Evolutionary conservation across 257 asterid species (phyloP), one percentile per base, ranked within the genome.

Genomic region (Jaltomata sinuosa): DNA sequence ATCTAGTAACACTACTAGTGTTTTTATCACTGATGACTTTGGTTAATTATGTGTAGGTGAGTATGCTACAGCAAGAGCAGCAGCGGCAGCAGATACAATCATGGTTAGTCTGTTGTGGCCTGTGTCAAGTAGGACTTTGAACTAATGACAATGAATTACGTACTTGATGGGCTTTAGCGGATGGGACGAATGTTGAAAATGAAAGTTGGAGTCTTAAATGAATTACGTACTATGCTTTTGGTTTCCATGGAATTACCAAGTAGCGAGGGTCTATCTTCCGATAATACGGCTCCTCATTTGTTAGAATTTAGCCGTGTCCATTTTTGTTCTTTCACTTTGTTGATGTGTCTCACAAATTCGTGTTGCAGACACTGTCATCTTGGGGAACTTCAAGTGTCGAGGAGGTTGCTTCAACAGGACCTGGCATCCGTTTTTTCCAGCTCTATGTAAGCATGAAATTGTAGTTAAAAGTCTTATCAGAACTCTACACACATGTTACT

Each of bases 61-160:
- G 87, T 96, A 92, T 84, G 99, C 98, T 53, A 96, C 98, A 84
- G 99, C 98, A 85, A 92, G 99, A 92, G 99, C 99, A 12, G 95
- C 99, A 72, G 87, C 99, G 69, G 92, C 99, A 71, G 98, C 97
- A 84, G 97, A 96, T 85, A 96, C 99, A 42, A 96, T 94, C 88
- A 96, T 96, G 99, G 99, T 96, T 87, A 55, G 84, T 81, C 25
- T 22, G 38, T 57, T 3, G 14, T 42, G 34, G 50, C 19, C 2
- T 80, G 72, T 80, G 72, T 38, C 57, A 36, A 40, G 69, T 62
- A 57, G 12, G n/a, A 81, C 38, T 45, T 81, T 81, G 25, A 34
- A 54, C 52, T n/a, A 21, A 54, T 19, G 2, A 21, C 11, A 53
- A 31, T 31, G 74, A 65, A 31, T 15, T 27, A 31, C 0, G 1